These are phyloP conservation scores for Penstemon barbatus DNA, from an alignment of 257 asterid species.

Conservation along the genomic window DNA sequence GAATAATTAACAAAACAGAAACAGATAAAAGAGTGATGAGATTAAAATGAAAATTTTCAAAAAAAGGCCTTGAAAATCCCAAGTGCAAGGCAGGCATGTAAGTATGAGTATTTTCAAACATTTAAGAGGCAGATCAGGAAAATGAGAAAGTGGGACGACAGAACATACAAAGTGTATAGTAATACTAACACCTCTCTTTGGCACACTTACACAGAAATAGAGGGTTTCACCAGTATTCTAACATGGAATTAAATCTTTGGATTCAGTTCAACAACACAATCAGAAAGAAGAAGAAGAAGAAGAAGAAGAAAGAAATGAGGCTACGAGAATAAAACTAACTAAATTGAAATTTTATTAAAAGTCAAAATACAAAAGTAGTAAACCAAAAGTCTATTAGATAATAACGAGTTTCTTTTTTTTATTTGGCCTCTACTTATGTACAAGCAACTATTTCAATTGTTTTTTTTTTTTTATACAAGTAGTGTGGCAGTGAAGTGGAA, in stretches of 20 bases:
- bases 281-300: conserved; percentile 17
- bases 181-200: conserved; percentile 23
- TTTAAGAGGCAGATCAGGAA: conserved; percentile 39
- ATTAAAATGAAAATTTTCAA: too few relatives aligned
- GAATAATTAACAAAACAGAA: conserved; percentile 1
- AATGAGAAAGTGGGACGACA: conserved; percentile 21
- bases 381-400: conserved; percentile 20
- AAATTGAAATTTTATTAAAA: conserved; percentile 5
- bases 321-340: neutral
- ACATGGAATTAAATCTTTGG: conserved; percentile 32
- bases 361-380: neutral
- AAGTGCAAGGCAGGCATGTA: conserved; percentile 15
- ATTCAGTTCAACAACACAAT: conserved; percentile 18
- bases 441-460: too few relatives aligned
- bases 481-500: too few relatives aligned
- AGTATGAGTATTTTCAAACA: conserved; percentile 22
- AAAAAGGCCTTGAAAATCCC: too few relatives aligned
- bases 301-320: neutral
- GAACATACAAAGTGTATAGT: conserved; percentile 19
- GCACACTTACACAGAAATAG: conserved; percentile 5
- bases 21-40: neutral
- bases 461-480: too few relatives aligned
- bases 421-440: too few relatives aligned
- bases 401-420: conserved; percentile 19
- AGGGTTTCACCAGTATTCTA: conserved; percentile 20